Evolutionary conservation across 768 basidiomycete genomes (phyloP).

Genomic region (Mycena leptocephala): DNA sequence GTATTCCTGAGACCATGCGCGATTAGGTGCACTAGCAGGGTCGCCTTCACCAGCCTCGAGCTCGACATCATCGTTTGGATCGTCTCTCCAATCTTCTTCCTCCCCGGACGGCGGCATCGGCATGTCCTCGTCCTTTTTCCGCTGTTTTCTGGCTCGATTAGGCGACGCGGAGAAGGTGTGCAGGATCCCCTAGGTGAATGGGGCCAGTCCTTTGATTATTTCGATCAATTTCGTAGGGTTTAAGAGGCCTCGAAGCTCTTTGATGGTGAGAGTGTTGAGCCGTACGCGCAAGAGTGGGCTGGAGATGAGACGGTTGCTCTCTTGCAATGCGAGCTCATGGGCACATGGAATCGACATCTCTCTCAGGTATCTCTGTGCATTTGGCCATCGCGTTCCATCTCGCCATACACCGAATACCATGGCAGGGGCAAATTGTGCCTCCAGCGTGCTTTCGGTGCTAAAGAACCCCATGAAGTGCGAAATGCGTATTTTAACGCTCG

Average conservation of each 20-base stretch:
- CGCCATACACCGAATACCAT: slow-evolving; percentile 25
- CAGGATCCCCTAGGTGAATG: background rate
- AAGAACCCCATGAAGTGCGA: slow-evolving; percentile 8
- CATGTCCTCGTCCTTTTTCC: background rate
- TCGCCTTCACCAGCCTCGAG: background rate
- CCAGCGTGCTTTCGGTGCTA: background rate
- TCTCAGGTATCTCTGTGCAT: background rate
- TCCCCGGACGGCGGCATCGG: background rate
- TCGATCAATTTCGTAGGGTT: background rate
- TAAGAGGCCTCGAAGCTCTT: background rate
- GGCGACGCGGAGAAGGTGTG: background rate
- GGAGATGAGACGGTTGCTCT: slow-evolving; percentile 21
- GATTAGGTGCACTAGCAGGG: background rate
- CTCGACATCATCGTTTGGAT: slow-evolving; percentile 5
- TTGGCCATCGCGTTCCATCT: background rate
- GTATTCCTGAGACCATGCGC: background rate
- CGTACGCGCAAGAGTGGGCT: slow-evolving; percentile 2
- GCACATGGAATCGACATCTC: background rate
- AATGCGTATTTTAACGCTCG: background rate
- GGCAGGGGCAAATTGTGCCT: too few species aligned
- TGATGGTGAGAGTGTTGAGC: slow-evolving; percentile 18
- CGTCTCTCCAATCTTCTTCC: slow-evolving; percentile 8
- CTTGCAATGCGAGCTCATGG: slow-evolving; percentile 16
- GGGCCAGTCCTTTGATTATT: background rate
- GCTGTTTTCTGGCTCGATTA: background rate